Conservation (phyloP, 345 rosid genomes). For the Eutrema yunnanense region DNA sequence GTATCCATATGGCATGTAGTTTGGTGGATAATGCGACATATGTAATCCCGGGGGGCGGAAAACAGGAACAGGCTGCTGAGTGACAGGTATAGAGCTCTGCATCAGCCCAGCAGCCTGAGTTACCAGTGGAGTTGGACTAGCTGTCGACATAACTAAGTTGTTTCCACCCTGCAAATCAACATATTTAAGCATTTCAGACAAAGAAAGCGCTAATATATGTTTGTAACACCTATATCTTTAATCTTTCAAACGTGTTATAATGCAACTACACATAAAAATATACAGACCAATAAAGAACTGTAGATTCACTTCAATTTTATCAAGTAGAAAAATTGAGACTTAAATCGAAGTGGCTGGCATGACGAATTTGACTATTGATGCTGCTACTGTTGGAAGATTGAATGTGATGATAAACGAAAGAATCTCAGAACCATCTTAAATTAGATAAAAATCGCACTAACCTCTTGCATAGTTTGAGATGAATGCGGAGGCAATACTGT, state of each 20-base stretch:
- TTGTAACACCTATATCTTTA: not conserved
- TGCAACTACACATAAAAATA: not conserved
- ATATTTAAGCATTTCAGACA: constrained; percentile 25
- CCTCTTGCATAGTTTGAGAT: constrained; percentile 85
- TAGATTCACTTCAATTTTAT: not conserved
- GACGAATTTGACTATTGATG: not conserved
- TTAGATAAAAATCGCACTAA: constrained; percentile 10
- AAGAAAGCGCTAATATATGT: not conserved
- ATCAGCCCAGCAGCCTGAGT: constrained; percentile 77
- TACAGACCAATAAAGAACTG: not conserved
- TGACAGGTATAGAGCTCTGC: constrained; percentile 75
- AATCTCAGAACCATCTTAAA: not conserved
- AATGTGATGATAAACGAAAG: not conserved
- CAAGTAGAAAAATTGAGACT: not conserved
- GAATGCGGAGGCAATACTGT: constrained; percentile 65
- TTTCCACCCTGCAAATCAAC: constrained; percentile 60
- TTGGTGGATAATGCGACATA: constrained; percentile 76
- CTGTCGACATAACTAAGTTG: constrained; percentile 57
- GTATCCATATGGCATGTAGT: constrained; percentile 75
- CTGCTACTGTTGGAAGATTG: not conserved
- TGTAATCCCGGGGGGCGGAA: constrained; percentile 87
- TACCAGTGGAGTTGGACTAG: constrained; percentile 58
- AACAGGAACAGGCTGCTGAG: constrained; percentile 80
- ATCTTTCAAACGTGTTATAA: not conserved
- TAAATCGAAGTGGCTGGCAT: not conserved